Percentiles rank a stretch among this genome's conserved stretches.
phyloP scores from a whole-genome alignment of 1,284 basidiomycete species.

The Apiotrichum mycotoxinovorans region DNA sequence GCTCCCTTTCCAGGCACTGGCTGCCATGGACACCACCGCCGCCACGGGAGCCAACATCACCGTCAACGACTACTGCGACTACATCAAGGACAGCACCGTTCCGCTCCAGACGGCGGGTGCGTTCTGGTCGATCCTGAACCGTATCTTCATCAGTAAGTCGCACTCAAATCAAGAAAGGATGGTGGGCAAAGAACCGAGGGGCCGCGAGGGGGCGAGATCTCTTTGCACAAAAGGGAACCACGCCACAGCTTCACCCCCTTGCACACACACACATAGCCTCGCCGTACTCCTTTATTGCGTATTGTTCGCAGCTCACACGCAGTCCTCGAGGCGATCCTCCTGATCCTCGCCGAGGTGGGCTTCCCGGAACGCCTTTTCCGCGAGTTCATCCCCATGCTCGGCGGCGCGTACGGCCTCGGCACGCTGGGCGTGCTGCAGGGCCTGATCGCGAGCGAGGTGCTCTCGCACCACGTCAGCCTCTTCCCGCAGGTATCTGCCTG shows the following conservation, averaged over 20 bases:
- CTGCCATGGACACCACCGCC: not conserved
- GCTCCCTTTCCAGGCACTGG: not conserved
- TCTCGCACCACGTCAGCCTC: constrained; percentile 71
- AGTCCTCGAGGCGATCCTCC: constrained; percentile 67
- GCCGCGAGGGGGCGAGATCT: too few species aligned
- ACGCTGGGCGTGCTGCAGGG: constrained; percentile 76
- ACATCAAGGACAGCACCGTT: constrained; percentile 67
- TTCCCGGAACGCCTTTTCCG: constrained; percentile 71
- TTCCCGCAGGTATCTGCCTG: constrained; percentile 80
- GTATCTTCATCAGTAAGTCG: constrained; percentile 64
- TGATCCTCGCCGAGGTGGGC: constrained; percentile 70
- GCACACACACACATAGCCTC: not conserved
- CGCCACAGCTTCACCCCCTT: not conserved
- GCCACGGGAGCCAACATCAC: not conserved
- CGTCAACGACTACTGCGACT: constrained; percentile 55
- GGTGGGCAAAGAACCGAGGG: too few species aligned
- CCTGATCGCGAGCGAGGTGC: constrained; percentile 73
- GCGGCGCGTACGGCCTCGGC: constrained; percentile 71
- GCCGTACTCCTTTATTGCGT: not conserved
- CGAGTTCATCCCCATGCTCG: constrained; percentile 80
- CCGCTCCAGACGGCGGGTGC: constrained; percentile 79
- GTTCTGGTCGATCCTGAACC: constrained; percentile 80
- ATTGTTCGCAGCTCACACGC: constrained; percentile 1
- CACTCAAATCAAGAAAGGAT: too few species aligned
- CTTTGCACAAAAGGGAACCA: too few species aligned